Percentiles rank a stretch among this genome's conserved stretches.
phyloP scores from a whole-genome alignment of 768 basidiomycete species.

The Psilocybe azurescens region DNA sequence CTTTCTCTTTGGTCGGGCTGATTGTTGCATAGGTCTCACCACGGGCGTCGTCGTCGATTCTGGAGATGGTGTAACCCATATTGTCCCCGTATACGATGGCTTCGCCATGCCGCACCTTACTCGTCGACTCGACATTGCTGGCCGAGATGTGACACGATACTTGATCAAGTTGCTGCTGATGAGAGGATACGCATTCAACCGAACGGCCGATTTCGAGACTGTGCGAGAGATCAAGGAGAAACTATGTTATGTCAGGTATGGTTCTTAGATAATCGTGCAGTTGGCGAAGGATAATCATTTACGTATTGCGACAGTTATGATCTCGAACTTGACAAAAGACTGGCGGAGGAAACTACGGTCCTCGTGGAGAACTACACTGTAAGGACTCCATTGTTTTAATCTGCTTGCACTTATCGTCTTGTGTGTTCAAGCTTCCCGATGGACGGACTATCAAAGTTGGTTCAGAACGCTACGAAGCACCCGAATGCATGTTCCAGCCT shows the following conservation, averaged over 20 bases:
- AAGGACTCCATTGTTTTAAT: constrained; percentile 24
- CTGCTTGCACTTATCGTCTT: constrained; percentile 15
- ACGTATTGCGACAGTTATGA: constrained; percentile 70
- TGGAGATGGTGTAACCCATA: constrained; percentile 98
- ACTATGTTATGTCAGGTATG: constrained; percentile 93
- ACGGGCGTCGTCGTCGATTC: constrained; percentile 99
- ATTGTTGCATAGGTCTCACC: constrained; percentile 74
- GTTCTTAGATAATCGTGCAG: background rate
- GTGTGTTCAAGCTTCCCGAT: constrained; percentile 76
- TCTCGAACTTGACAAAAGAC: constrained; percentile 90
- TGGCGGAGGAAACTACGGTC: constrained; percentile 95
- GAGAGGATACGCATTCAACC: constrained; percentile 99
- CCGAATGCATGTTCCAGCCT: constrained; percentile 99
- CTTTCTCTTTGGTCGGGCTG: background rate
- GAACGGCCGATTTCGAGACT: constrained; percentile 99
- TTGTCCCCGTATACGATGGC: constrained; percentile 98
- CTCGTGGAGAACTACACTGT: constrained; percentile 97
- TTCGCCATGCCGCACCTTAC: constrained; percentile 96
- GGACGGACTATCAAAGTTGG: constrained; percentile 97
- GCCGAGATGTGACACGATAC: constrained; percentile 97
- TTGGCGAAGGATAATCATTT: background rate
- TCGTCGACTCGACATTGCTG: constrained; percentile 94
- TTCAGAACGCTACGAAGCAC: constrained; percentile 97
- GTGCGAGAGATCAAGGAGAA: constrained; percentile 99
- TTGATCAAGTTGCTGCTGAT: constrained; percentile 99